Evolutionary conservation across 1,139 yeast genomes (phyloP), one percentile per base, ranked within the genome.

Genomic region (Blastobotrys elegans): DNA sequence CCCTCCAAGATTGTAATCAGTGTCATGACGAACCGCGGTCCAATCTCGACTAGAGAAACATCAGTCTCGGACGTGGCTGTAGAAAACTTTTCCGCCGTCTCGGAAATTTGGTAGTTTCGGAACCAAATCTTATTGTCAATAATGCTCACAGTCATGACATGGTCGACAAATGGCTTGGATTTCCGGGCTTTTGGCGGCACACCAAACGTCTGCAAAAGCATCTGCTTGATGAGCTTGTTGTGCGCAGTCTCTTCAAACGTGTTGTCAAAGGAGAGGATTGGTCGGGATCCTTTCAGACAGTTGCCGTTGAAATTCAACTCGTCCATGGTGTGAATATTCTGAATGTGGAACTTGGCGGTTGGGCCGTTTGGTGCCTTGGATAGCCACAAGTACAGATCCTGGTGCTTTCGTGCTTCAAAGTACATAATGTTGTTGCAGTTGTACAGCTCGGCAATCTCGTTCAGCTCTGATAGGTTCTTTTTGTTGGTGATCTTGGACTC

Each of bases 331-430:
- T 94, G 98, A 70, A 92, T 75, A 69, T 92, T 94, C 69, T 92
- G 97, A 52, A 92, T 77, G 66, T 85, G 95, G 68, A 92, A 90
- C 70, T 94, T 92, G 62, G 86, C 74, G 22, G 97, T 90, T 50
- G 99, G 99, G 1, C 99, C 99, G 66, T 92, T 92, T 43, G 98
- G 98, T 24, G 97, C 95, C 70, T 92, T 90, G 36, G 96, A 78
- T 56, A 92, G 69, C 97, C 97, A 92, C 66, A 92, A 69, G 67
- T 94, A 92, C 63, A 92, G 79, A 71, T 92, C 99, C 68, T 83
- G 87, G 69, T 92, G 97, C 71, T 94, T 92, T 72, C 97, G 82
- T 50, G 96, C 90, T 69, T 92, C 99, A 63, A 94, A 94, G 67
- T 86, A 92, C 68, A 89, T 74, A 57, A 94, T 80, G 65, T 92